Conservation (phyloP, 139 green algal genomes). For the Nannochloris sp. region DNA sequence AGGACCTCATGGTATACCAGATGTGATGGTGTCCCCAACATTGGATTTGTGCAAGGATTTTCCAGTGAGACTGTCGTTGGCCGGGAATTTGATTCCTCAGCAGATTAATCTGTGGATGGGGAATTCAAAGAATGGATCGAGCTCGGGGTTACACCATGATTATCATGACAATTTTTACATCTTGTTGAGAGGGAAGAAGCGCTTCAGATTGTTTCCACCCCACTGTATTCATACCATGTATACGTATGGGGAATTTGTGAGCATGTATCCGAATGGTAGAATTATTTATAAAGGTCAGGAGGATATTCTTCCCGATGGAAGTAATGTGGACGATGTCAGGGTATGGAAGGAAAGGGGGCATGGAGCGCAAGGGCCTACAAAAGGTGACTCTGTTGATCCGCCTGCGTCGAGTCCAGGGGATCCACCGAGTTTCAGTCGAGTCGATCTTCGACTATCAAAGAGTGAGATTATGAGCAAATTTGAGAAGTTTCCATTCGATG, state of each 20-base stretch:
- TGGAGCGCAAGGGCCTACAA: conserved; percentile 43
- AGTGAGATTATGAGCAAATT: conserved; percentile 31
- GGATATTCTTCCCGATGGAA: conserved; percentile 52
- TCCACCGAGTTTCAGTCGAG: conserved; percentile 47
- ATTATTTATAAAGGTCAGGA: conserved; percentile 73
- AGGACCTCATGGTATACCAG: conserved; percentile 45
- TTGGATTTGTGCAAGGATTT: conserved; percentile 39
- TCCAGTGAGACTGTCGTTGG: conserved; percentile 39
- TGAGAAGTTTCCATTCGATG: conserved; percentile 51
- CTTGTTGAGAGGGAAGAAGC: conserved; percentile 70
- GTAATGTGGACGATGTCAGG: conserved; percentile 38
- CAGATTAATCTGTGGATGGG: conserved; percentile 50
- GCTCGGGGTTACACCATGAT: conserved; percentile 77
- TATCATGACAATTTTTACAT: conserved; percentile 90
- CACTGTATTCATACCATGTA: conserved; percentile 19
- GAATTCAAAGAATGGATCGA: conserved; percentile 34
- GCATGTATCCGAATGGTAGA: conserved; percentile 64
- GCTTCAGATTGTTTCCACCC: conserved; percentile 70
- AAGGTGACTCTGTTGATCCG: conserved; percentile 29
- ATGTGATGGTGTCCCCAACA: conserved; percentile 46
- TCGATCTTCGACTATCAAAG: conserved; percentile 30
- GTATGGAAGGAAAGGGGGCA: conserved; percentile 27
- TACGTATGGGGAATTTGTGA: conserved; percentile 40
- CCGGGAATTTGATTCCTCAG: conserved; percentile 61
- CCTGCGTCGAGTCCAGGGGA: conserved; percentile 1